phyloP scores from a whole-genome alignment of 805 yeast genomes.

The Isabelozyma gotoi region DNA sequence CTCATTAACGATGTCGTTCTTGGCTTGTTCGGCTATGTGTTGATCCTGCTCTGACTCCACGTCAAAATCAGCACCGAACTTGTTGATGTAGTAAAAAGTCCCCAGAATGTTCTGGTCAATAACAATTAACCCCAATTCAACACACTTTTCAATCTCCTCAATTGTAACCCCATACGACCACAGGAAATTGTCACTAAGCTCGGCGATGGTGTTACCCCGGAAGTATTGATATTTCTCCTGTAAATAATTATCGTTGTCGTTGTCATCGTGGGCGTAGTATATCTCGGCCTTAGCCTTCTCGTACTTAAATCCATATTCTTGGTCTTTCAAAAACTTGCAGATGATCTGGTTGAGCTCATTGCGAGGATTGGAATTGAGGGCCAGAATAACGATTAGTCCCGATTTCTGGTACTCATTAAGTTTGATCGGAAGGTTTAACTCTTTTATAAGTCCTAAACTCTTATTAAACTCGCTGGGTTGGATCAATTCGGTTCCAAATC shows the following conservation, averaged over 20 bases:
- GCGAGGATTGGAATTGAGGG: slow-evolving; percentile 21
- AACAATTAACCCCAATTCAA: slow-evolving; percentile 56
- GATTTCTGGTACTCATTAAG: slow-evolving; percentile 32
- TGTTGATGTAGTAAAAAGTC: slow-evolving; percentile 58
- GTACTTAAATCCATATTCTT: slow-evolving; percentile 22
- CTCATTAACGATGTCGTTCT: slow-evolving; percentile 13
- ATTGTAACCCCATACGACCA: slow-evolving; percentile 68
- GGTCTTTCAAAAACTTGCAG: slow-evolving; percentile 18
- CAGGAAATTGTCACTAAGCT: slow-evolving; percentile 48
- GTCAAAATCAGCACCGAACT: slow-evolving; percentile 10
- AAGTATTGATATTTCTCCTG: slow-evolving; percentile 19
- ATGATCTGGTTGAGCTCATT: slow-evolving; percentile 23
- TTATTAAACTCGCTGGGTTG: slow-evolving; percentile 66
- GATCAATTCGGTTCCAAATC: slow-evolving; percentile 60
- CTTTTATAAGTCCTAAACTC: slow-evolving; percentile 58
- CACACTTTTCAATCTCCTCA: slow-evolving; percentile 62
- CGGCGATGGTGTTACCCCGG: slow-evolving; percentile 37
- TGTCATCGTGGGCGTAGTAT: slow-evolving; percentile 1
- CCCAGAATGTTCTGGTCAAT: slow-evolving; percentile 73
- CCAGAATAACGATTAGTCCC: slow-evolving; percentile 34
- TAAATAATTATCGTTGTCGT: slow-evolving; percentile 13
- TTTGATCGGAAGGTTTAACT: slow-evolving; percentile 56
- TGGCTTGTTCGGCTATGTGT: slow-evolving; percentile 7
- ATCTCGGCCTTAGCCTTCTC: slow-evolving; percentile 23
- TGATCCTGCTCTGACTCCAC: slow-evolving; percentile 11